Evolutionary conservation across 495 filamentous ascomycete genomes (phyloP).

Genomic region (Tuber microsphaerosporum): DNA sequence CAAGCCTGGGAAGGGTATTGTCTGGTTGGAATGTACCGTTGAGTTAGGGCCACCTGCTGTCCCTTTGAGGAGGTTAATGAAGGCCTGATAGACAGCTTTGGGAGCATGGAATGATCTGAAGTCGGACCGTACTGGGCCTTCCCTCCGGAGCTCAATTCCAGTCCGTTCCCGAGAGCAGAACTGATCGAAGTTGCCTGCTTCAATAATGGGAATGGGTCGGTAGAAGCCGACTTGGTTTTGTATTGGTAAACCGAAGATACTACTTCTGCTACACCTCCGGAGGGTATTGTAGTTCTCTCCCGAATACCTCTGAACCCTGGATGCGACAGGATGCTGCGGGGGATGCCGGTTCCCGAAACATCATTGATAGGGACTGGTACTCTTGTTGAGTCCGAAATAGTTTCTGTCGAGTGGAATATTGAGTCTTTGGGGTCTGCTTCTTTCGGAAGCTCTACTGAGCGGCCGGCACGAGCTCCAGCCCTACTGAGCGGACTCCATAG

Average conservation of each 20-base stretch:
- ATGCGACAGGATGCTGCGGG: neutral
- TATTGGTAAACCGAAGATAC: neutral
- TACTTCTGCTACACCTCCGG: neutral
- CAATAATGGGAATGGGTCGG: neutral
- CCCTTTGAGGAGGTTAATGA: neutral
- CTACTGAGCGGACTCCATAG: constrained; percentile 13
- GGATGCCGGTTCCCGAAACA: neutral
- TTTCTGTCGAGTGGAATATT: neutral
- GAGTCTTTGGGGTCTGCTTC: neutral
- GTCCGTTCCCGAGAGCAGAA: neutral
- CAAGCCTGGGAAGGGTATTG: neutral
- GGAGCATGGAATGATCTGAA: neutral
- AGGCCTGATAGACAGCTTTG: neutral
- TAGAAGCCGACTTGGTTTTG: neutral
- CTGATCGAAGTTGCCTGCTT: neutral
- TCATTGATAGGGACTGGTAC: neutral
- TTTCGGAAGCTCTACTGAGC: neutral
- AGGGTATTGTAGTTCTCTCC: neutral
- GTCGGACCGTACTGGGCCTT: neutral
- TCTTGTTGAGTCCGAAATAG: neutral
- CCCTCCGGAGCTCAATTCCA: neutral
- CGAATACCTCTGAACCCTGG: neutral
- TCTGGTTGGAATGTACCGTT: neutral
- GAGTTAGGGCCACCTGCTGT: neutral
- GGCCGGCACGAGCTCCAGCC: neutral